A percentile compares a stretch with the other conserved stretches of the same genome.
Evolutionary conservation across 257 asterid genomes (phyloP).

Genomic region (Anisodus acutangulus): DNA sequence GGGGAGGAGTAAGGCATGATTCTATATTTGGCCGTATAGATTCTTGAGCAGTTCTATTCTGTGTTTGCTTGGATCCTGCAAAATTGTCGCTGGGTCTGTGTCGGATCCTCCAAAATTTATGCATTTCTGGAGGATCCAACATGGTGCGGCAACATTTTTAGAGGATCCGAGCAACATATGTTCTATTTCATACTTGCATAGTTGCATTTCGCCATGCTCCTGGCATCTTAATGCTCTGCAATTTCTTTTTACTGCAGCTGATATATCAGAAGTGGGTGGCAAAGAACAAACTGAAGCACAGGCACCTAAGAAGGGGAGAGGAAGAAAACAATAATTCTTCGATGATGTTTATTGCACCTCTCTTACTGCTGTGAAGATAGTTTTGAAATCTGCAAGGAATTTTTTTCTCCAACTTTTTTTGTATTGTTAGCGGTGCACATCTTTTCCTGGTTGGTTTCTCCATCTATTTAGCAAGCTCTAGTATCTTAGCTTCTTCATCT

Average conservation of each 20-base stretch:
- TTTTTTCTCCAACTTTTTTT: background rate
- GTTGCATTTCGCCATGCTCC: background rate
- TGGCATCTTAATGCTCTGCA: background rate
- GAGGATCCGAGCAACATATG: too few relatives aligned
- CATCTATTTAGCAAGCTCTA: background rate
- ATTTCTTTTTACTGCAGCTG: background rate
- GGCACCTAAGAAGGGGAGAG: slow-evolving; percentile 29
- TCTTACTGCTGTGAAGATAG: slow-evolving; percentile 21
- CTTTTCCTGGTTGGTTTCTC: background rate
- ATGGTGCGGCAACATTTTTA: too few relatives aligned
- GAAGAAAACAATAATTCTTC: slow-evolving; percentile 25
- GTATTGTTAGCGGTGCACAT: background rate
- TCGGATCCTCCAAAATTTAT: too few relatives aligned
- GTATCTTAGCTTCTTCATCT: background rate
- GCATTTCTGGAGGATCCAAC: too few relatives aligned
- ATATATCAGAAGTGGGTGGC: slow-evolving; percentile 27
- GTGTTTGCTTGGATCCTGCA: too few relatives aligned
- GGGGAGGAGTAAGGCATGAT: background rate
- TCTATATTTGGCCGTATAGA: background rate
- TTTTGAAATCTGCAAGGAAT: background rate
- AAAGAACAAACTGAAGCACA: slow-evolving; percentile 25
- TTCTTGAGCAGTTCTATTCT: background rate
- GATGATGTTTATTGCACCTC: background rate
- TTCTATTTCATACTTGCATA: background rate
- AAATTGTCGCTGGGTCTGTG: too few relatives aligned